Base-by-base conservation (phyloP, 2,329 filamentous ascomycete genomes). In the Macrophomina phaseolina region DNA sequence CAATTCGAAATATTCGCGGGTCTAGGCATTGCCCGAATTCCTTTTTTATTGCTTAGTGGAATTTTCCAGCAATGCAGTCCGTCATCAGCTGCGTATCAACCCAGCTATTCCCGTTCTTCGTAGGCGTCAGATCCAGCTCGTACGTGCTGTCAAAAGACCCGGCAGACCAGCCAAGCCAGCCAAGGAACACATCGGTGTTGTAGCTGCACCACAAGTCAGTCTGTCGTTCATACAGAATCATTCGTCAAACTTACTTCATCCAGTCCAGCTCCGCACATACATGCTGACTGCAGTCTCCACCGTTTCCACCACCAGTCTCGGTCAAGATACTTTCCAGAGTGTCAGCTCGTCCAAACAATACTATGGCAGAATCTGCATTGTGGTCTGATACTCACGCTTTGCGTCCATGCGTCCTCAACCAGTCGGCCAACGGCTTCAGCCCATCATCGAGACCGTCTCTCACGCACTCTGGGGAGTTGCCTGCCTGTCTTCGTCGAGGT, bases 401-500 rank as follows among this genome's bases (percentile, higher is more conserved):
- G 5, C 86, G 76, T 4, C 82, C 82, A 61, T 82, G 82, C 23
- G 76, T 69, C 61, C 83, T 76, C 63, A 88, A 69, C 70, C 81
- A 87, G 2, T 76, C 74, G 0, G 84, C 83, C 1, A 87, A 74
- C 0, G 77, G 77, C 23, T 74, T 74, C 72, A 88, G 86, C 2
- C 78, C 82, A 45, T 79, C 68, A 18, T 67, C 79, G 2, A 85
- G 76, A 53, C 86, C 86, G 70, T 88, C 80, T 3, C 82, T 85
- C 1, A 82, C 82, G 74, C 87, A 89, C 64, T 83, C 78, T 4
- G 76, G 69, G 68, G 84, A 76, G 0, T 82, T 85, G 45, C 87
- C 87, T 7, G 82, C 84, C 85, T 84, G 76, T 88, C 84, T 23
- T 76, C 79, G 70, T 89, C 86, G 4, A 89, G 81, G 72, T 89